Conservation (phyloP, 192 early-diverging fungal genomes). For the Dimargaris xerosporica region DNA sequence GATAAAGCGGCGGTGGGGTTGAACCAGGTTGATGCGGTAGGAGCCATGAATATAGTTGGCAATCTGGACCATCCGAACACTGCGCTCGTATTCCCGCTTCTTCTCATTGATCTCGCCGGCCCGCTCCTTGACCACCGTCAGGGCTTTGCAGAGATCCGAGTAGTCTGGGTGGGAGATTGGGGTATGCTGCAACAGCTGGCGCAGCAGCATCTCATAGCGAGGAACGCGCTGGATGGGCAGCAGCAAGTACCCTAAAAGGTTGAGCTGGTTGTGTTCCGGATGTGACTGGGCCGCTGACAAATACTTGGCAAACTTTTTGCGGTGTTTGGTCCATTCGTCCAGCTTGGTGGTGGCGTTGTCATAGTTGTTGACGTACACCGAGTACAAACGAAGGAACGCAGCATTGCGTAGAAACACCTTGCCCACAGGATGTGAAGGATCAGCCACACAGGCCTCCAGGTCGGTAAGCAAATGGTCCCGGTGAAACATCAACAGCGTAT, state of each 20-base stretch:
- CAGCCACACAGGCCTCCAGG: slow-evolving; percentile 23
- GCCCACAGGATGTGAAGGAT: slow-evolving; percentile 41
- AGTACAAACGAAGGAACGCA: slow-evolving; percentile 73
- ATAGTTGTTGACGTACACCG: slow-evolving; percentile 71
- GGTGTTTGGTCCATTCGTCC: slow-evolving; percentile 26
- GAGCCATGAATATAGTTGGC: slow-evolving; percentile 5
- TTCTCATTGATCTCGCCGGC: slow-evolving; percentile 77
- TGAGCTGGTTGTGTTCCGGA: slow-evolving; percentile 47
- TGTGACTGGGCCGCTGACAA: slow-evolving; percentile 10
- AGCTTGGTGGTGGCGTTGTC: slow-evolving; percentile 52
- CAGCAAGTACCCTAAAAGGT: slow-evolving; percentile 68
- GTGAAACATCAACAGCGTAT: slow-evolving; percentile 55
- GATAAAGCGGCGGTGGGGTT: slow-evolving; percentile 35
- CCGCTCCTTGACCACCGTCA: slow-evolving; percentile 46
- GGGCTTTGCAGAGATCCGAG: slow-evolving; percentile 39
- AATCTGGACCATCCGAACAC: slow-evolving; percentile 11
- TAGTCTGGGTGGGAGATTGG: slow-evolving; percentile 65
- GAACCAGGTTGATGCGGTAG: slow-evolving; percentile 16
- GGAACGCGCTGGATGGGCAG: slow-evolving; percentile 90
- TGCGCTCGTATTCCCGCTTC: slow-evolving; percentile 48
- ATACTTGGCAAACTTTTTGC: slow-evolving; percentile 15
- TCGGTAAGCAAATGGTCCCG: slow-evolving; percentile 49
- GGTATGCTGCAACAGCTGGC: slow-evolving; percentile 68
- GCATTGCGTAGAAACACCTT: slow-evolving; percentile 58
- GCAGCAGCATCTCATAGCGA: slow-evolving; percentile 77